Evolutionary conservation across 768 basidiomycete species (phyloP).

Genomic region (Tylopilus subfusipes): DNA sequence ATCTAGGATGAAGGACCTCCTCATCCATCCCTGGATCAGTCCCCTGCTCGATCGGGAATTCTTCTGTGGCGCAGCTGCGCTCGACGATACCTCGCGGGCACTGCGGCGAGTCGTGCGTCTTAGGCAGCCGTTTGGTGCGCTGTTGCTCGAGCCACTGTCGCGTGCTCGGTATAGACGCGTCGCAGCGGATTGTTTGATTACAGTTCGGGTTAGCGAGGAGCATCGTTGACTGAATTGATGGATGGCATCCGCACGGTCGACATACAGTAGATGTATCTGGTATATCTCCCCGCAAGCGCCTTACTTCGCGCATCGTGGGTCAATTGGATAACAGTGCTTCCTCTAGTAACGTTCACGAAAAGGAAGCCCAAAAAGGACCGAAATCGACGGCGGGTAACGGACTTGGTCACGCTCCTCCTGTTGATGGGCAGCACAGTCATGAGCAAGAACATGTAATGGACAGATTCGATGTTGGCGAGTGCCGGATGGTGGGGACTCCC

Average conservation of each 20-base stretch:
- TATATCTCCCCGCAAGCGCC: not conserved
- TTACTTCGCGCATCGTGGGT: not conserved
- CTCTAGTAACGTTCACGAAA: too few relatives aligned
- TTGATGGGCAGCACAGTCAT: too few relatives aligned
- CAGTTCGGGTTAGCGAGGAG: not conserved
- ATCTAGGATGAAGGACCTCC: not conserved
- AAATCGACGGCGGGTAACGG: too few relatives aligned
- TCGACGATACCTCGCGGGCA: not conserved
- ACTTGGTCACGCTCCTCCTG: too few relatives aligned
- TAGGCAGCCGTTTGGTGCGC: conserved; percentile 1
- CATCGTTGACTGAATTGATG: not conserved
- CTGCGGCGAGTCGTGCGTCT: conserved; percentile 1
- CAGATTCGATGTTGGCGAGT: too few relatives aligned
- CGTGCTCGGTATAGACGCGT: conserved; percentile 9
- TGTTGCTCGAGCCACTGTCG: not conserved
- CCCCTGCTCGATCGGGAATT: conserved; percentile 4
- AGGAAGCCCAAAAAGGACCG: too few relatives aligned
- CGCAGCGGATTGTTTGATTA: conserved; percentile 10
- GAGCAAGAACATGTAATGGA: too few relatives aligned
- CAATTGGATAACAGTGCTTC: too few relatives aligned
- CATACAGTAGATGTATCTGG: not conserved
- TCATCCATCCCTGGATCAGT: conserved; percentile 15
- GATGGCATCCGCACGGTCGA: not conserved
- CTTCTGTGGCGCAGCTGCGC: not conserved
- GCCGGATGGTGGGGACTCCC: too few relatives aligned